Base-by-base conservation (phyloP, 2,329 filamentous ascomycete species). In the Paecilomyces variotii region DNA sequence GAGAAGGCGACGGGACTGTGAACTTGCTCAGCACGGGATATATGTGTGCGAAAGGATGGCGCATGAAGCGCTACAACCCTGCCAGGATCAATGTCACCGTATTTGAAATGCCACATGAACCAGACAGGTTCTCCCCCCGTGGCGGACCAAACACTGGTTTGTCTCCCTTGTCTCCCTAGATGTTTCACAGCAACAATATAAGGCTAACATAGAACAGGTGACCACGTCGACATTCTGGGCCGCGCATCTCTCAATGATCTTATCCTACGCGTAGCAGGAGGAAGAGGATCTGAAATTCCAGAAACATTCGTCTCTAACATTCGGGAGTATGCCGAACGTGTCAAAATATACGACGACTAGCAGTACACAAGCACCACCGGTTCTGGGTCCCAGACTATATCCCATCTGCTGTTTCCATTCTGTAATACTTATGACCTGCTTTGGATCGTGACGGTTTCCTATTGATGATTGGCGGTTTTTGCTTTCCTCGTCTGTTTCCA, bases 41-140 rank as follows among this genome's bases (percentile, higher is more conserved):
- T 72, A 97, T 99, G 94, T 99, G 94, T 73, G 88, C 91, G 65
- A 91, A 88, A 67, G 94, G 94, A 2, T 99, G 94, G 94, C 86
- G 87, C 59, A 89, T 97, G 74, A 91, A 91, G 74, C 84, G 94
- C 35, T 99, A 95, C 72, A 99, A 99, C 68, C 94, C 94, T 0
- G 88, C 91, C 0, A 87, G 87, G 1, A 83, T 87, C 32, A 85
- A 91, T 67, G 79, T 99, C 62, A 95, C 86, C 49, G 89, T 92
- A 0, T 91, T 88, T 61, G 94, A 99, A 78, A 99, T 99, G 94
- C 89, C 87, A 0, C 94, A 99, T 70, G 92, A 97, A 69, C 94
- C 94, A 0, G 93, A 97, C 66, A 79, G 90, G 19, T 99, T 97
- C 73, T 93, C 87, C 66, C 91, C 94, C 0, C 80, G 94, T 3